phyloP scores from a whole-genome alignment of 2,329 filamentous ascomycete genomes.

The Clonostachys rosea region DNA sequence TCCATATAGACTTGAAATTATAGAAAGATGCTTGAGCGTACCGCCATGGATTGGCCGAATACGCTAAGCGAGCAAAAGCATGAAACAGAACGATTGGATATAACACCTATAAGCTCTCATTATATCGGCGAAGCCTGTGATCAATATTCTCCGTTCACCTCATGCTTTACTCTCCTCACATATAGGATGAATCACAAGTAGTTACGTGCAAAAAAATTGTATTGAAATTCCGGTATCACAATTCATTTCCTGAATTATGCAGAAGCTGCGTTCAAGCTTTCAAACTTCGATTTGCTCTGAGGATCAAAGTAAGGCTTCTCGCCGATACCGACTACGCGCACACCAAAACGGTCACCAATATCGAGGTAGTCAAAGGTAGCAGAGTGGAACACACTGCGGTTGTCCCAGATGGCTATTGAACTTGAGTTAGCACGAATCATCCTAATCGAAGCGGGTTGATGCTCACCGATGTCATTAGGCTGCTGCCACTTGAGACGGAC shows the following conservation, averaged over 20 bases:
- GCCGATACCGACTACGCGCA: conserved; percentile 49
- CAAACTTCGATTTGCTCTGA: conserved; percentile 35
- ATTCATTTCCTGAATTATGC: background rate
- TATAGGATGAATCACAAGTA: too few relatives aligned
- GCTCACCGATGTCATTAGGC: conserved; percentile 28
- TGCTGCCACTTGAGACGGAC: conserved; percentile 40
- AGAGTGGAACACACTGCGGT: conserved; percentile 51
- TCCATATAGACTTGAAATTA: background rate
- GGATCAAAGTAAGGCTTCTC: conserved; percentile 51
- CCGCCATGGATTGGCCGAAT: too few relatives aligned
- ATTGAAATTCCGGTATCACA: background rate
- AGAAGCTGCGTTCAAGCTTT: background rate
- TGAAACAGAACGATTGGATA: too few relatives aligned
- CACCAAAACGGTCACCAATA: conserved; percentile 42
- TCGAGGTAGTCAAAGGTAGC: conserved; percentile 54
- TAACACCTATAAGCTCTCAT: too few relatives aligned
- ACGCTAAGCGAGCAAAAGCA: too few relatives aligned
- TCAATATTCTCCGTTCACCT: too few relatives aligned
- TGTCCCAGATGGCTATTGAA: conserved; percentile 52
- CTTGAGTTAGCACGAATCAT: background rate
- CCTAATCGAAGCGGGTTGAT: too few relatives aligned
- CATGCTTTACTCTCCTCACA: too few relatives aligned
- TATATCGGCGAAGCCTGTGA: too few relatives aligned
- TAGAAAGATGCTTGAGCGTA: background rate
- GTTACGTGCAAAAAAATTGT: too few relatives aligned